Percentiles rank a stretch among this genome's conserved stretches.
Conservation (phyloP, 257 asterid species). For the Phtheirospermum japonicum region DNA sequence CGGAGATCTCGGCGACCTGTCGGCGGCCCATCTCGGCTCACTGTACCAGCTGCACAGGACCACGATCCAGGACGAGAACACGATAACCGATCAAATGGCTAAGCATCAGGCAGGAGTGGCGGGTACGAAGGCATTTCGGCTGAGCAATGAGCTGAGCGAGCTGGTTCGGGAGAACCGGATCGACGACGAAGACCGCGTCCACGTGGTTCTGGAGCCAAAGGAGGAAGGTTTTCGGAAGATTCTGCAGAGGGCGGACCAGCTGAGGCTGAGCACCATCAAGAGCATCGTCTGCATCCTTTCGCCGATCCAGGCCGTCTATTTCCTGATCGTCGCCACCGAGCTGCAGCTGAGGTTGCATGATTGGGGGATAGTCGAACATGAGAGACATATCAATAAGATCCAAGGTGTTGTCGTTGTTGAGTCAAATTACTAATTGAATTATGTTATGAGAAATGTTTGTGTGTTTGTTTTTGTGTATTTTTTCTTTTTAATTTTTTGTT, state of each 20-base stretch:
- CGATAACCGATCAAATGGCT: constrained; percentile 35
- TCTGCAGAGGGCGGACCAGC: constrained; percentile 43
- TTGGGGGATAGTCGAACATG: constrained; percentile 47
- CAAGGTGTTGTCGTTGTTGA: too few species aligned
- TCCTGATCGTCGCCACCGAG: constrained; percentile 62
- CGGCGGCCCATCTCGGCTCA: constrained; percentile 25
- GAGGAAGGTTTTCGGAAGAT: constrained; percentile 38
- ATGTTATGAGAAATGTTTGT: too few species aligned
- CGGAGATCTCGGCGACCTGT: constrained; percentile 30
- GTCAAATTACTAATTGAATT: too few species aligned
- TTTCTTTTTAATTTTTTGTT: too few species aligned
- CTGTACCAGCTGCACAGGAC: constrained; percentile 37
- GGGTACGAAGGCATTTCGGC: constrained; percentile 40
- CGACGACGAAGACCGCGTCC: not conserved
- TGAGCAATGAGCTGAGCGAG: constrained; percentile 39
- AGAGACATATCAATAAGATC: not conserved
- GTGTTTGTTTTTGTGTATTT: too few species aligned
- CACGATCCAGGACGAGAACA: constrained; percentile 37
- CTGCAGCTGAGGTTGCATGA: constrained; percentile 52
- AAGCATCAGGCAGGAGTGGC: constrained; percentile 42
- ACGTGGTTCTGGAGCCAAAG: constrained; percentile 28
- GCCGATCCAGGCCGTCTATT: constrained; percentile 46
- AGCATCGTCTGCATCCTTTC: constrained; percentile 27
- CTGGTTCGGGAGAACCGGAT: not conserved
- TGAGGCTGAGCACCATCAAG: constrained; percentile 43